Conservation (phyloP, 2,329 filamentous ascomycete species). For the Hymenoscyphus infarciens region DNA sequence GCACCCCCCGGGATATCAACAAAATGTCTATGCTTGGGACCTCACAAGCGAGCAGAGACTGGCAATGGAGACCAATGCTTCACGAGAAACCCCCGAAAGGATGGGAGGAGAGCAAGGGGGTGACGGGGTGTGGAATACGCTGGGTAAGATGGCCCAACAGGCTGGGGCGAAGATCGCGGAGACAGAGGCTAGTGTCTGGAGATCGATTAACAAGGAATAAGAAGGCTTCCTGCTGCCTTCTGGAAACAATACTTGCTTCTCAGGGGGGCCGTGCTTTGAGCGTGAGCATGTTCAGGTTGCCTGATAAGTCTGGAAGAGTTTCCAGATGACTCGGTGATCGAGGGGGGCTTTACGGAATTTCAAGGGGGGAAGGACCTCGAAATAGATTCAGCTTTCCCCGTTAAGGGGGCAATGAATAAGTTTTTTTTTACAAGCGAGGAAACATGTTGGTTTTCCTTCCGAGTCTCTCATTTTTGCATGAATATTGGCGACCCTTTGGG, state of each 20-base stretch:
- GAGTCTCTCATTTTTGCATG: conserved; percentile 20
- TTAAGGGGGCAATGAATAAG: conserved; percentile 10
- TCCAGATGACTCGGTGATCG: background rate
- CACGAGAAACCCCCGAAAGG: conserved; percentile 7
- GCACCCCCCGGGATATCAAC: conserved; percentile 49
- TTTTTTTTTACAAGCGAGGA: conserved; percentile 13
- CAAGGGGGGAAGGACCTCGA: conserved; percentile 12
- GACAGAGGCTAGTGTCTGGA: conserved; percentile 61
- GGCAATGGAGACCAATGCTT: conserved; percentile 23
- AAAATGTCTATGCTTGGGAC: conserved; percentile 52
- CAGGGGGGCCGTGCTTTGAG: conserved; percentile 7
- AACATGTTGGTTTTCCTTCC: conserved; percentile 11
- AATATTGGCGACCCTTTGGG: conserved; percentile 20
- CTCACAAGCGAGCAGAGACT: conserved; percentile 45
- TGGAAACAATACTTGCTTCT: conserved; percentile 18
- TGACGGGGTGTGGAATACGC: conserved; percentile 50
- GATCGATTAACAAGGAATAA: conserved; percentile 53
- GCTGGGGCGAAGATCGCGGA: conserved; percentile 56
- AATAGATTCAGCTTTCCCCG: conserved; percentile 22
- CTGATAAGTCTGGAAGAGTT: background rate
- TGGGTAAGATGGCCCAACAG: conserved; percentile 54
- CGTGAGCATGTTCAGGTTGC: background rate
- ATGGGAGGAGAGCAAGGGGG: conserved; percentile 34
- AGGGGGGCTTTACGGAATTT: background rate
- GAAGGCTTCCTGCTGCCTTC: conserved; percentile 14